Evolutionary conservation across 805 yeast genomes (phyloP).

Genomic region (Blastobotrys americana): DNA sequence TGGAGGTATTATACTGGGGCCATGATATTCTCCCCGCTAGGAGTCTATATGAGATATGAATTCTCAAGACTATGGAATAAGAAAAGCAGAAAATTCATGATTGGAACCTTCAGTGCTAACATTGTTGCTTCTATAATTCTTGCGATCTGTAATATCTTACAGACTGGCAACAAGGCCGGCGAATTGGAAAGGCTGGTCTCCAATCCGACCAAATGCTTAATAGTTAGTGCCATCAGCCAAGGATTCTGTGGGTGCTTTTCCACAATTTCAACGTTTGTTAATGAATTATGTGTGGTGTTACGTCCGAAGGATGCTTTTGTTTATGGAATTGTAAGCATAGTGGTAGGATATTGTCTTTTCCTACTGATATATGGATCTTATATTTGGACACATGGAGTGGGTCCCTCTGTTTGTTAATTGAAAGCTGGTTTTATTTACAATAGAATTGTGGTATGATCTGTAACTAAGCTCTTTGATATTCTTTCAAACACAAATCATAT

Average conservation of each 20-base stretch:
- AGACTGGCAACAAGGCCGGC: conserved; percentile 36
- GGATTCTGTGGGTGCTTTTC: conserved; percentile 69
- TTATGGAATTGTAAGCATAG: conserved; percentile 47
- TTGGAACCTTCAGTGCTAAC: conserved; percentile 48
- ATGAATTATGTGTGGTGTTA: conserved; percentile 46
- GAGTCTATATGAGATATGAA: conserved; percentile 52
- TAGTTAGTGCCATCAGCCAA: conserved; percentile 46
- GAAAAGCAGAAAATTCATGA: conserved; percentile 48
- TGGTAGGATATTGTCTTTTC: conserved; percentile 41
- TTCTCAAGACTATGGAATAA: conserved; percentile 45
- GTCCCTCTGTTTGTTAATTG: conserved; percentile 21
- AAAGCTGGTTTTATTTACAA: too few relatives aligned
- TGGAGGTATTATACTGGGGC: conserved; percentile 70
- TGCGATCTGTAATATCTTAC: conserved; percentile 38
- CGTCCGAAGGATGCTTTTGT: conserved; percentile 33
- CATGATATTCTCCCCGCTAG: conserved; percentile 64
- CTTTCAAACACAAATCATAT: too few relatives aligned
- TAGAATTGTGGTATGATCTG: too few relatives aligned
- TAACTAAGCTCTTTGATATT: too few relatives aligned
- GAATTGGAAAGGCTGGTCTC: conserved; percentile 20
- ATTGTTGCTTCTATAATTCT: conserved; percentile 40
- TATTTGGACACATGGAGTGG: conserved; percentile 53
- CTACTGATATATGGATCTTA: conserved; percentile 64
- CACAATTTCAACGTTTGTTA: conserved; percentile 72
- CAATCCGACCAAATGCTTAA: conserved; percentile 39